Evolutionary conservation across 352 stramenopile genomes (phyloP).

Genomic region (Globisporangium solare): DNA sequence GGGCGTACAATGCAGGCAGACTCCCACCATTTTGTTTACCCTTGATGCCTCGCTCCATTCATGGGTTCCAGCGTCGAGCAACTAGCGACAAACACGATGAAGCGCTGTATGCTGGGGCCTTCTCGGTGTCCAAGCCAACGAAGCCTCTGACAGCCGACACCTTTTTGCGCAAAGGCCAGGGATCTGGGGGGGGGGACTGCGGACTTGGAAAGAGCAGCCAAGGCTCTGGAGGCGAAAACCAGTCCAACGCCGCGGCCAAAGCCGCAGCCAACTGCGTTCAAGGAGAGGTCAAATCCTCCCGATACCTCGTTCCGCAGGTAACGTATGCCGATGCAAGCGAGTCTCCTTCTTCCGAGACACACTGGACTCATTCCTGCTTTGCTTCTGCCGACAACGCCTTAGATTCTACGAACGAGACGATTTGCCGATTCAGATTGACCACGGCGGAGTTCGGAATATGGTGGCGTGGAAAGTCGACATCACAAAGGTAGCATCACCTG

Average conservation of each 20-base stretch:
- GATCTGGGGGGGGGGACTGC: constrained; percentile 85
- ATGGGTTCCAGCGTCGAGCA: constrained; percentile 40
- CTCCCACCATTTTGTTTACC: no score
- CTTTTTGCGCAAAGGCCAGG: constrained; percentile 91
- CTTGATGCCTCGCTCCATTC: not conserved
- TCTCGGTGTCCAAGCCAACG: constrained; percentile 89
- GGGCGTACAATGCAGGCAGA: no score
- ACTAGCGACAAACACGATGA: constrained; percentile 74
- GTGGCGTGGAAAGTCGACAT: constrained; percentile 97
- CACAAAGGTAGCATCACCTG: constrained; percentile 66
- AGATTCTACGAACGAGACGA: constrained; percentile 93
- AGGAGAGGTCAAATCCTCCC: constrained; percentile 92
- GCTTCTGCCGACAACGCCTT: not conserved
- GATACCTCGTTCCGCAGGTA: constrained; percentile 78
- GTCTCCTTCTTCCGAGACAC: not conserved
- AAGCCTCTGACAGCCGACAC: constrained; percentile 78
- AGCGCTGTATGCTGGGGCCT: constrained; percentile 67
- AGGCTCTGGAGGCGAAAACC: constrained; percentile 38
- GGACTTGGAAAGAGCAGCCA: constrained; percentile 52
- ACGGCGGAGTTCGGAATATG: constrained; percentile 94
- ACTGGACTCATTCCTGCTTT: not conserved
- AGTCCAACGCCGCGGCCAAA: constrained; percentile 41
- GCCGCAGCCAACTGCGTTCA: constrained; percentile 79
- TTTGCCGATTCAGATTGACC: constrained; percentile 95
- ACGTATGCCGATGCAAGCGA: not conserved